phyloP scores from a whole-genome alignment of 192 early-diverging fungal genomes.

The Coemansia pectinata region DNA sequence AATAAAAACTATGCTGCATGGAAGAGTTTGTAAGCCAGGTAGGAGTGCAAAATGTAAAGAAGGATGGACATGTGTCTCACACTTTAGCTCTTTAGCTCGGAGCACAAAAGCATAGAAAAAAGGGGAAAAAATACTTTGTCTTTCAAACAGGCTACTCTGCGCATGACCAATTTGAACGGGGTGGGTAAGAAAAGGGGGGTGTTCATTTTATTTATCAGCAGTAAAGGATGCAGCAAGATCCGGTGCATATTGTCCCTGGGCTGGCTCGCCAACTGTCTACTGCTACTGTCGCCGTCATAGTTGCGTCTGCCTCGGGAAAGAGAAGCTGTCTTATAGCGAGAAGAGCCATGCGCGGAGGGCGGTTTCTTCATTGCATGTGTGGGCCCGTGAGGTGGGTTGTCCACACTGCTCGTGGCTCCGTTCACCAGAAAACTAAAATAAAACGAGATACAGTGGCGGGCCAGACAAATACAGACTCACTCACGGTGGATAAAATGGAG shows the following conservation, averaged over 20 bases:
- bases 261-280: not conserved
- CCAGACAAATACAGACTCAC: not conserved
- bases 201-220: not conserved
- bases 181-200: slow-evolving; percentile 1
- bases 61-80: not conserved
- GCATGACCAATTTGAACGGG: not conserved
- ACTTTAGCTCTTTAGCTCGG: not conserved
- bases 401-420: not conserved
- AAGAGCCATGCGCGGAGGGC: not conserved
- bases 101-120: not conserved
- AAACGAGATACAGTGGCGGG: slow-evolving; percentile 4
- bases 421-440: not conserved
- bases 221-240: not conserved
- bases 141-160: slow-evolving; percentile 3
- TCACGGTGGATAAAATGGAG: not conserved
- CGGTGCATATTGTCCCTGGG: slow-evolving; percentile 5
- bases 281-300: not conserved
- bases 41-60: not conserved
- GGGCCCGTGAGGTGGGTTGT: not conserved
- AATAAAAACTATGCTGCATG: not conserved
- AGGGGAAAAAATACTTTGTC: not conserved
- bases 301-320: not conserved
- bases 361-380: not conserved
- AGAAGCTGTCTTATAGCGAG: not conserved
- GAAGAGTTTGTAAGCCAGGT: not conserved